Evolutionary conservation across 331 rosid genomes (phyloP).

Genomic region (Phaseolus coccineus): DNA sequence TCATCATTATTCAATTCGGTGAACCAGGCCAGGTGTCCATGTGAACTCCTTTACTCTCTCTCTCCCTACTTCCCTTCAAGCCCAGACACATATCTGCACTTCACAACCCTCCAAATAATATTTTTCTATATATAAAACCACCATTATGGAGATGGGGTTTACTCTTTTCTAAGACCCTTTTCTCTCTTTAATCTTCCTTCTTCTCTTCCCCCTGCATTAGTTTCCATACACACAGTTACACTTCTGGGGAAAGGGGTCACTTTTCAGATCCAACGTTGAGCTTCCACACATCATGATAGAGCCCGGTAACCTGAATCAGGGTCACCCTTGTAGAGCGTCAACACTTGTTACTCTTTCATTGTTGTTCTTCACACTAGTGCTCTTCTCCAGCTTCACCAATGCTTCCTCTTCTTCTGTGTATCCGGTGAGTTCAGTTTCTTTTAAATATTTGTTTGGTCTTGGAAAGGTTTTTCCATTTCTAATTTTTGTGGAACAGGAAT

Average conservation of each 20-base stretch:
- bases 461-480: not conserved
- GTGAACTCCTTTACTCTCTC: conserved; percentile 56
- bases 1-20: conserved; percentile 56
- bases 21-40: conserved; percentile 56
- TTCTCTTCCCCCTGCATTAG: conserved; percentile 26
- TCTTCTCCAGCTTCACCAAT: conserved; percentile 50
- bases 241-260: conserved; percentile 11
- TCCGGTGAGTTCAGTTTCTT: conserved; percentile 54
- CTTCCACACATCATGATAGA: conserved; percentile 43
- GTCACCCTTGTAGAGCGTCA: conserved; percentile 43
- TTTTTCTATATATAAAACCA: conserved; percentile 26
- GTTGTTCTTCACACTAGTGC: conserved; percentile 49
- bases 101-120: conserved; percentile 40
- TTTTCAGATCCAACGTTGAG: conserved; percentile 51
- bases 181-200: not conserved
- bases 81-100: not conserved
- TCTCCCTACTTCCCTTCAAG: not conserved
- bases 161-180: not conserved
- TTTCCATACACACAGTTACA: not conserved
- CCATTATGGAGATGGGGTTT: conserved; percentile 32
- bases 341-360: conserved; percentile 53
- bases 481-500: conserved; percentile 23
- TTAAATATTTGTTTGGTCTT: not conserved
- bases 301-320: conserved; percentile 42
- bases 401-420: conserved; percentile 65